phyloP scores from a whole-genome alignment of 345 rosid genomes.

The Euphorbia tirucalli region DNA sequence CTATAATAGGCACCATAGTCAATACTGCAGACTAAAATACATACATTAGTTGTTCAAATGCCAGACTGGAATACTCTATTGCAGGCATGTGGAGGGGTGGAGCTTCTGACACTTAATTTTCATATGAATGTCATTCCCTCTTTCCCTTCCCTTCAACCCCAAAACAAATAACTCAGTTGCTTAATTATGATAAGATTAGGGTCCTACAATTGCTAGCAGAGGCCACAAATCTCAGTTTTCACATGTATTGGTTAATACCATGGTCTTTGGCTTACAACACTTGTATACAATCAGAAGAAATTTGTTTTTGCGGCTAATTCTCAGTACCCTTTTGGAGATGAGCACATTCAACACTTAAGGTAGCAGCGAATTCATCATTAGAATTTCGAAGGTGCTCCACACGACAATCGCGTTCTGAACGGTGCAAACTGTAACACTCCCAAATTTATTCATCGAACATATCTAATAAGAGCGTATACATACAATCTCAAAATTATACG shows the following conservation, averaged over 20 bases:
- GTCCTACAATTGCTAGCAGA: conserved; percentile 26
- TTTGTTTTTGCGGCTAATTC: not conserved
- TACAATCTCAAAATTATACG: too few relatives aligned
- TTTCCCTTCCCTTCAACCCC: conserved; percentile 4
- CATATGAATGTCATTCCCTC: conserved; percentile 21
- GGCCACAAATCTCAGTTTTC: conserved; percentile 26
- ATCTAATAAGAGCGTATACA: too few relatives aligned
- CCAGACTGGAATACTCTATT: conserved; percentile 43
- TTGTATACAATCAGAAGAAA: not conserved
- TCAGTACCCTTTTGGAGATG: not conserved
- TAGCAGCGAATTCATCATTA: too few relatives aligned
- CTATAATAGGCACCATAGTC: conserved; percentile 7
- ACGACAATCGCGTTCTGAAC: too few relatives aligned
- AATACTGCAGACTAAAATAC: conserved; percentile 17
- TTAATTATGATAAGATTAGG: conserved; percentile 21
- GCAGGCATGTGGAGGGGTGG: conserved; percentile 44
- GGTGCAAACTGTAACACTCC: too few relatives aligned
- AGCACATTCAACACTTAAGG: too few relatives aligned
- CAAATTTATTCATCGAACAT: too few relatives aligned
- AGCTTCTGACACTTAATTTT: conserved; percentile 39
- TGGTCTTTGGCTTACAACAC: conserved; percentile 5
- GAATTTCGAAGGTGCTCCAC: too few relatives aligned
- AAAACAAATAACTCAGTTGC: conserved; percentile 25
- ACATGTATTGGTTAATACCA: conserved; percentile 12
- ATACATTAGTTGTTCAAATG: conserved; percentile 20